Evolutionary conservation across 1,284 basidiomycete species (phyloP).

Genomic region (Ustilago lituana): DNA sequence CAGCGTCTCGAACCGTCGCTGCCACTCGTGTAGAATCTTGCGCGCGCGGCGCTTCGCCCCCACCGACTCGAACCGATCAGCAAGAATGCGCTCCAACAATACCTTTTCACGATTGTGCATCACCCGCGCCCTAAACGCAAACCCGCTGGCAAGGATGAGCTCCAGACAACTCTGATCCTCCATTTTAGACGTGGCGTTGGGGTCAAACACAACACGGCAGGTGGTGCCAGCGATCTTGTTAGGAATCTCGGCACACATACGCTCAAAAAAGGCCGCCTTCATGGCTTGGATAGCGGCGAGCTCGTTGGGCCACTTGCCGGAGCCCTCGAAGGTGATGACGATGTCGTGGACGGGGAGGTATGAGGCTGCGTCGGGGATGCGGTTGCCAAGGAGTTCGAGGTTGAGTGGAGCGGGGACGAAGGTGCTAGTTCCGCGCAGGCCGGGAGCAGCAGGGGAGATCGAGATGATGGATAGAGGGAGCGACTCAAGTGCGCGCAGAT

Average conservation of each 20-base stretch:
- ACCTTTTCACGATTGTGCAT: slow-evolving; percentile 87
- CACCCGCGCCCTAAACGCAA: slow-evolving; percentile 84
- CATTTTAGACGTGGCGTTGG: slow-evolving; percentile 69
- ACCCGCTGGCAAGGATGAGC: slow-evolving; percentile 81
- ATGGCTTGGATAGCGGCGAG: slow-evolving; percentile 90
- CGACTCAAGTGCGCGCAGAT: slow-evolving; percentile 77
- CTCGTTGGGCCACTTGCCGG: slow-evolving; percentile 94
- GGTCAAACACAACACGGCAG: slow-evolving; percentile 69
- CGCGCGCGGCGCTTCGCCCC: slow-evolving; percentile 71
- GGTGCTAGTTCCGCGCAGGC: slow-evolving; percentile 82
- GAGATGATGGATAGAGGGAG: slow-evolving; percentile 84
- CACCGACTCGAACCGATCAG: slow-evolving; percentile 67
- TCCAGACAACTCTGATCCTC: slow-evolving; percentile 80
- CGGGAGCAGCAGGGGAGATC: slow-evolving; percentile 74
- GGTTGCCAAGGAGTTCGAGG: slow-evolving; percentile 57
- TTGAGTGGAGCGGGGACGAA: slow-evolving; percentile 76
- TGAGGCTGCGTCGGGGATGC: slow-evolving; percentile 63
- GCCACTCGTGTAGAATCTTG: slow-evolving; percentile 76
- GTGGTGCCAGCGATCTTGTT: slow-evolving; percentile 68
- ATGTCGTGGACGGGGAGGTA: slow-evolving; percentile 69
- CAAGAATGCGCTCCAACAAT: slow-evolving; percentile 77
- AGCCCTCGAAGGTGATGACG: slow-evolving; percentile 75
- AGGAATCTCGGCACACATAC: slow-evolving; percentile 53
- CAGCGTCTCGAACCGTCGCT: slow-evolving; percentile 77
- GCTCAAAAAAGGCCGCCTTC: slow-evolving; percentile 81